Percentiles rank a stretch among this genome's conserved stretches.
Conservation (phyloP, 108 stramenopile species). For the Epipyxis sp. region DNA sequence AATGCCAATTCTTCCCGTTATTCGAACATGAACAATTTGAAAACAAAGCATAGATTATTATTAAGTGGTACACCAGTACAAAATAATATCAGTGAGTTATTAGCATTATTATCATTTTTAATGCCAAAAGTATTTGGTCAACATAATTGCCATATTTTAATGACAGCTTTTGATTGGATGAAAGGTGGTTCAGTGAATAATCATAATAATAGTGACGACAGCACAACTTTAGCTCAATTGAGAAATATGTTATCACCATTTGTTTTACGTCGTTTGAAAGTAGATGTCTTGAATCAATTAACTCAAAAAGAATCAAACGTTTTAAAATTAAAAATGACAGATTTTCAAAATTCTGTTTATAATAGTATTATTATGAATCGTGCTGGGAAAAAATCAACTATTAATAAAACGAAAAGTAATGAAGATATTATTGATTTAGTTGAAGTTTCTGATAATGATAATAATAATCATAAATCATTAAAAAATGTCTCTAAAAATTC, state of each 20-base stretch:
- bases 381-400: neutral
- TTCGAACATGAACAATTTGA: constrained; percentile 37
- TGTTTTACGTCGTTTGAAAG: constrained; percentile 56
- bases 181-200: neutral
- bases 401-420: neutral
- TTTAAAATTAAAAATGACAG: constrained; percentile 3
- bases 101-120: constrained; percentile 50
- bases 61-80: constrained; percentile 57
- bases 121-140: constrained; percentile 40
- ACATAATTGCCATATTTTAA: neutral
- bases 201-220: neutral
- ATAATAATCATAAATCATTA: too few relatives aligned
- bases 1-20: constrained; percentile 42
- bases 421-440: neutral
- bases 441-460: neutral
- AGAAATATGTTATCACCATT: constrained; percentile 46
- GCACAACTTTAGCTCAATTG: constrained; percentile 20
- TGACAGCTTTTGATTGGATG: neutral
- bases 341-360: constrained; percentile 24
- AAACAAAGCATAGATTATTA: constrained; percentile 44
- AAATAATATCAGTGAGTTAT: constrained; percentile 51
- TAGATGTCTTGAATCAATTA: constrained; percentile 54
- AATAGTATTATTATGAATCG: neutral
- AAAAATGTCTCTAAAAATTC: too few relatives aligned
- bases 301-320: constrained; percentile 36